phyloP scores from a whole-genome alignment of 495 filamentous ascomycete species.

The Hamigera avellanea region DNA sequence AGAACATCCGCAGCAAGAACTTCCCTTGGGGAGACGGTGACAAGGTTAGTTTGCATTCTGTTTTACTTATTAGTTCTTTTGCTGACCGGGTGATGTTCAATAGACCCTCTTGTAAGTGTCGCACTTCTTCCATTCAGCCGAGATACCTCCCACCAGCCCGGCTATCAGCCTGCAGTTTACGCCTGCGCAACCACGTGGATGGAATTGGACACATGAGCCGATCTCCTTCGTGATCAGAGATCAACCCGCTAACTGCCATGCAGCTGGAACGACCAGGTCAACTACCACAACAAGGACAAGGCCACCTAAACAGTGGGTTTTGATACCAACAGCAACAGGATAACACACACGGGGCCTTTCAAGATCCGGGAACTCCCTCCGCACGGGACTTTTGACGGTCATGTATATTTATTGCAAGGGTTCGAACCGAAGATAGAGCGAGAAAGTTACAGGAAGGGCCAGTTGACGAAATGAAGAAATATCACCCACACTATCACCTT shows the following conservation, averaged over 20 bases:
- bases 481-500: constrained; percentile 31
- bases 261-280: constrained; percentile 90
- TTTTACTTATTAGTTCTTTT: background rate
- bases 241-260: constrained; percentile 1
- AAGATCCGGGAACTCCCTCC: constrained; percentile 1
- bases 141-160: too few species aligned
- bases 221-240: too few species aligned
- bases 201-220: too few species aligned
- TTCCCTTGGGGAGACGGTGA: constrained; percentile 88
- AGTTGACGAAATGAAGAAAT: constrained; percentile 17
- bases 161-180: too few species aligned
- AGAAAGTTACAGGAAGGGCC: background rate
- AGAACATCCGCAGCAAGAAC: constrained; percentile 87
- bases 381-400: constrained; percentile 1
- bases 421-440: constrained; percentile 6
- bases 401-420: constrained; percentile 14
- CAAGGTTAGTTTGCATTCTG: constrained; percentile 47
- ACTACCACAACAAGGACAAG: constrained; percentile 94
- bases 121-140: background rate
- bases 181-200: too few species aligned
- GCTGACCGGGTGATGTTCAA: constrained; percentile 18
- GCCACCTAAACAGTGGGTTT: constrained; percentile 31
- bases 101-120: constrained; percentile 58
- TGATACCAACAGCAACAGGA: constrained; percentile 6
- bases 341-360: constrained; percentile 11